These are phyloP conservation scores for Platismatia glauca DNA, from an alignment of 495 filamentous ascomycete species.

Conservation along the genomic window DNA sequence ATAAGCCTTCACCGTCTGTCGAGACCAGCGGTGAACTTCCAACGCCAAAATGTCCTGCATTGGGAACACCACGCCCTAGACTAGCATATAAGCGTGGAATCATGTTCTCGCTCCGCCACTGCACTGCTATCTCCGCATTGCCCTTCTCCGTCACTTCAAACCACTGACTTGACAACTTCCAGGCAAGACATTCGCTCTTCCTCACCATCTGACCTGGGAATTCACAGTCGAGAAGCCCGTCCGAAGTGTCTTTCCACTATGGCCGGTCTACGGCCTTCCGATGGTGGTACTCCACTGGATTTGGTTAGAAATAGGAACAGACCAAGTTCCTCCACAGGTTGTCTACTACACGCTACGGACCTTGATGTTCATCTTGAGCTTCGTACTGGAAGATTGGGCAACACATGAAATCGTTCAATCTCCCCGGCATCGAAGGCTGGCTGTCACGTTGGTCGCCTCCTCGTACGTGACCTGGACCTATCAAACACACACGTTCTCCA, in stretches of 20 bases:
- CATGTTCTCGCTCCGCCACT: not conserved
- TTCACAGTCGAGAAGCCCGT: conserved; percentile 79
- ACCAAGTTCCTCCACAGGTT: conserved; percentile 47
- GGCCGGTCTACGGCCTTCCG: conserved; percentile 84
- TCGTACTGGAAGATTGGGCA: conserved; percentile 96
- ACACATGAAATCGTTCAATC: conserved; percentile 80
- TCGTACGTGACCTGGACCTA: conserved; percentile 98
- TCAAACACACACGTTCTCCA: conserved; percentile 98
- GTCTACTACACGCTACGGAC: conserved; percentile 83
- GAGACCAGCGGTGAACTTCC: conserved; percentile 9
- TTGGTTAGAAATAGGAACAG: conserved; percentile 52
- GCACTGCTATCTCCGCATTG: not conserved
- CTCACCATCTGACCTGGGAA: conserved; percentile 84
- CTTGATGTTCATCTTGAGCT: conserved; percentile 87
- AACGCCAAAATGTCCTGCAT: not conserved
- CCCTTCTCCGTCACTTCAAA: conserved; percentile 3
- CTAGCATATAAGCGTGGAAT: not conserved
- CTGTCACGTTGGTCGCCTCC: conserved; percentile 76
- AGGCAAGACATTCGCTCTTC: conserved; percentile 88
- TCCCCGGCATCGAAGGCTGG: conserved; percentile 58
- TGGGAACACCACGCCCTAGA: not conserved
- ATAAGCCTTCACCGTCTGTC: not conserved
- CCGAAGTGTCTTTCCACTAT: conserved; percentile 92
- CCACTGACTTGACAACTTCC: not conserved
- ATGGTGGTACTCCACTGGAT: conserved; percentile 88